phyloP scores from a whole-genome alignment of 495 filamentous ascomycete genomes.

The Staphylotrichum longicolle region DNA sequence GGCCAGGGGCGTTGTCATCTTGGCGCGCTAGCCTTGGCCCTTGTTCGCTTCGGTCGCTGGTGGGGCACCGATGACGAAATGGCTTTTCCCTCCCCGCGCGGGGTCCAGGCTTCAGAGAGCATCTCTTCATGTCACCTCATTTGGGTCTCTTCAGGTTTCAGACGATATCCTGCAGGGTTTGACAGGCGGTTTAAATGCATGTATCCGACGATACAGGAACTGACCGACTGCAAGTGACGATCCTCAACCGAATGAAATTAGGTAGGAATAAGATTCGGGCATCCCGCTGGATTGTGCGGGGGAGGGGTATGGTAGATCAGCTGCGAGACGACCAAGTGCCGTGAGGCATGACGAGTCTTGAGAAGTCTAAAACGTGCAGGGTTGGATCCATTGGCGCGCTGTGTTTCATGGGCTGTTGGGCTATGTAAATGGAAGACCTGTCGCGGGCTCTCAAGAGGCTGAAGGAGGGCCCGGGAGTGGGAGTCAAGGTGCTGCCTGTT shows the following conservation, averaged over 20 bases:
- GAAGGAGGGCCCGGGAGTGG: too few species aligned
- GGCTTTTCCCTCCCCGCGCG: background rate
- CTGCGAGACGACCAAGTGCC: constrained; percentile 6
- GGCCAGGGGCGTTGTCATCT: background rate
- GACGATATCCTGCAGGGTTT: too few species aligned
- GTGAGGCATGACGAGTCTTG: constrained; percentile 5
- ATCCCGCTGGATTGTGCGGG: background rate
- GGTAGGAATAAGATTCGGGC: background rate
- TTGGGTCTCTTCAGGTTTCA: background rate
- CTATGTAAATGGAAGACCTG: too few species aligned
- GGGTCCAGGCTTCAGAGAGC: background rate
- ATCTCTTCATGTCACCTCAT: background rate
- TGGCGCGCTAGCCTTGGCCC: background rate
- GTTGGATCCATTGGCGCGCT: background rate
- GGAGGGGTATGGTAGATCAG: constrained; percentile 21
- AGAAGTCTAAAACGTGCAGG: background rate
- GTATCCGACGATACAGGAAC: too few species aligned
- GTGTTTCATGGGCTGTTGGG: too few species aligned
- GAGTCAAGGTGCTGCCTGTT: too few species aligned
- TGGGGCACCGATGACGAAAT: constrained; percentile 18
- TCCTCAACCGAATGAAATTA: too few species aligned
- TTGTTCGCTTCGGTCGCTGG: background rate
- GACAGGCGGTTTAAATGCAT: too few species aligned
- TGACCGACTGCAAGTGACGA: too few species aligned
- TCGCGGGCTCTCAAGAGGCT: too few species aligned